phyloP scores from a whole-genome alignment of 345 rosid species.

The Rubroshorea leprosula region DNA sequence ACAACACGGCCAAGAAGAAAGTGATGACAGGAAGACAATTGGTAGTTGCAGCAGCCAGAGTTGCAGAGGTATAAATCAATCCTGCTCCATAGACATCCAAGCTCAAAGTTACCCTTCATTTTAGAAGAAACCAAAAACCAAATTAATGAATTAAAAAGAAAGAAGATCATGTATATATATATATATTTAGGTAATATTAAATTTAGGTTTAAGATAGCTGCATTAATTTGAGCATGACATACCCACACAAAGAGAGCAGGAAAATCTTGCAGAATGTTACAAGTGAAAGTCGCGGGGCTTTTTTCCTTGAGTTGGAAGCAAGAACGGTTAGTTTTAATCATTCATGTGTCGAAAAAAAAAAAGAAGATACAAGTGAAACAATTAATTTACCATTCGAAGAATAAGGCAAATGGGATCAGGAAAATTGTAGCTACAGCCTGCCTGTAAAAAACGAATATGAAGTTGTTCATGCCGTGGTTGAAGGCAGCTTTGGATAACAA shows the following conservation, averaged over 20 bases:
- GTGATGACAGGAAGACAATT: slow-evolving; percentile 87
- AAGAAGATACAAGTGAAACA: neutral
- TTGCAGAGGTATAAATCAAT: slow-evolving; percentile 64
- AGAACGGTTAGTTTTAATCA: neutral
- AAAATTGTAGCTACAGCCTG: slow-evolving; percentile 75
- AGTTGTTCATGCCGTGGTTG: slow-evolving; percentile 81
- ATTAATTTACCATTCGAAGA: slow-evolving; percentile 55
- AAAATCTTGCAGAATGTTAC: slow-evolving; percentile 73
- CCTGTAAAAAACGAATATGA: slow-evolving; percentile 73
- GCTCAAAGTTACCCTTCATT: slow-evolving; percentile 52
- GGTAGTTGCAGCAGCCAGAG: slow-evolving; percentile 77
- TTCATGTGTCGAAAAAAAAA: neutral
- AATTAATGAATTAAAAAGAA: too few relatives aligned
- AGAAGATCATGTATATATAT: too few relatives aligned
- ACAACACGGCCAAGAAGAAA: slow-evolving; percentile 73
- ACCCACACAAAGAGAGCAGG: slow-evolving; percentile 72
- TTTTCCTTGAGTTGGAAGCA: slow-evolving; percentile 40
- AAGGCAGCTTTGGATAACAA: slow-evolving; percentile 87
- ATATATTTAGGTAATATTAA: too few relatives aligned
- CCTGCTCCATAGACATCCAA: slow-evolving; percentile 65
- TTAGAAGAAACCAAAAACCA: too few relatives aligned
- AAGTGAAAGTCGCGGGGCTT: slow-evolving; percentile 57
- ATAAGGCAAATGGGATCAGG: slow-evolving; percentile 63
- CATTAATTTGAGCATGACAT: slow-evolving; percentile 5
- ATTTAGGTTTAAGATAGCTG: neutral